Conservation (phyloP, 352 stramenopile species). For the Phytophthora foliorum region DNA sequence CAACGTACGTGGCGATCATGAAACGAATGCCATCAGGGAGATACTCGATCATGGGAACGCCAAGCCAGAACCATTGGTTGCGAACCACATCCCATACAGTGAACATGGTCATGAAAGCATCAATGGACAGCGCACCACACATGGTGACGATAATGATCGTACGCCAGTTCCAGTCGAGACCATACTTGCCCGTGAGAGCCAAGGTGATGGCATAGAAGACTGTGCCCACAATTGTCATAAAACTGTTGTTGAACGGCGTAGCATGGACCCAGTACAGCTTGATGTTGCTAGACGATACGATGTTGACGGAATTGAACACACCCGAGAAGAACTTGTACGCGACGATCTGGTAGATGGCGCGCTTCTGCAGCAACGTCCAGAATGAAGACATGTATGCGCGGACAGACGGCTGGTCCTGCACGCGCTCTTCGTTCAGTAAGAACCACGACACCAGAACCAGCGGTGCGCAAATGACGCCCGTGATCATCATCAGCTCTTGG, state of each 20-base stretch:
- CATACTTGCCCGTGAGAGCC: conserved; percentile 52
- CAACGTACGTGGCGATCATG: conserved; percentile 70
- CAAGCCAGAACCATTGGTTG: conserved; percentile 75
- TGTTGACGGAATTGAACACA: conserved; percentile 72
- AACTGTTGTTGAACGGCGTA: conserved; percentile 63
- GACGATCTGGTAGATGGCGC: conserved; percentile 54
- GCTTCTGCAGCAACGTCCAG: conserved; percentile 57
- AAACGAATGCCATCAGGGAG: conserved; percentile 62
- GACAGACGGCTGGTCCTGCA: conserved; percentile 29
- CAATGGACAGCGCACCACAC: conserved; percentile 46
- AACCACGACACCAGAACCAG: conserved; percentile 51
- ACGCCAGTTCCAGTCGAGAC: conserved; percentile 72
- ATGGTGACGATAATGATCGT: conserved; percentile 52
- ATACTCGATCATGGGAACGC: conserved; percentile 60
- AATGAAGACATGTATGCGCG: conserved; percentile 50
- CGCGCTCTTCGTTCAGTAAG: conserved; percentile 42
- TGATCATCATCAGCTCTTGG: conserved; percentile 53
- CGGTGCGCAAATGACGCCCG: conserved; percentile 40
- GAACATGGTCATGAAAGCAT: conserved; percentile 63
- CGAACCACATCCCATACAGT: conserved; percentile 64
- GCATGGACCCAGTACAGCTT: conserved; percentile 64
- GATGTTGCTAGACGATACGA: conserved; percentile 57
- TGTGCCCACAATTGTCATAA: conserved; percentile 60
- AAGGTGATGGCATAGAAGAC: conserved; percentile 51
- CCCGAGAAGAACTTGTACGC: conserved; percentile 71